phyloP scores from a whole-genome alignment of 2,329 filamentous ascomycete species.

The Colletotrichum sp. region DNA sequence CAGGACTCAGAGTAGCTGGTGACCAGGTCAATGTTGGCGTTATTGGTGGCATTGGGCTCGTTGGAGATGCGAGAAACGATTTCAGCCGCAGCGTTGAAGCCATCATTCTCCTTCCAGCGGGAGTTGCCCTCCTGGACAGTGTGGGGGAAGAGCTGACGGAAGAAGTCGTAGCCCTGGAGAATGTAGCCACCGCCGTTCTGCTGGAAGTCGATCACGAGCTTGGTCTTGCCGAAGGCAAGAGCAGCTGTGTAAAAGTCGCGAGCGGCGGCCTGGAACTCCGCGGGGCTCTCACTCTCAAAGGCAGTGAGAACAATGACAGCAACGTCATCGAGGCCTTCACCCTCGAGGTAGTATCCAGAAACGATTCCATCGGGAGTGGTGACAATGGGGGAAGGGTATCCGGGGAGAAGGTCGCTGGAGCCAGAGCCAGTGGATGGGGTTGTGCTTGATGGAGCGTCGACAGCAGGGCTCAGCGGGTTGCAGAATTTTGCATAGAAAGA shows the following conservation, averaged over 20 bases:
- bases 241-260: conserved; percentile 37
- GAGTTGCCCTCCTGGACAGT: conserved; percentile 44
- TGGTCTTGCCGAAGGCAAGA: conserved; percentile 56
- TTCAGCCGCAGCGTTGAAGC: conserved; percentile 49
- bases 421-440: neutral
- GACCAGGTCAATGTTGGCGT: conserved; percentile 35
- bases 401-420: neutral
- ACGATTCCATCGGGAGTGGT: conserved; percentile 27
- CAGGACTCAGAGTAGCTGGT: conserved; percentile 50
- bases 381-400: conserved; percentile 33
- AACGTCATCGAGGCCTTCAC: conserved; percentile 35
- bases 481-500: conserved; percentile 40
- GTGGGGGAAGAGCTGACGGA: conserved; percentile 55
- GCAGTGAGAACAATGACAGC: conserved; percentile 31
- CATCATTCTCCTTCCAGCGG: conserved; percentile 41
- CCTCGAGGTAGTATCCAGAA: conserved; percentile 38
- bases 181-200: conserved; percentile 64
- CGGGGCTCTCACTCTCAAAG: conserved; percentile 28
- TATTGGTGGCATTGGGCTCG: conserved; percentile 50
- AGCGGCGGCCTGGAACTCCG: conserved; percentile 39
- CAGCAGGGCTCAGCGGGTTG: conserved; percentile 15
- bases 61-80: conserved; percentile 47
- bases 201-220: conserved; percentile 63
- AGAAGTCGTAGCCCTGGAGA: conserved; percentile 62
- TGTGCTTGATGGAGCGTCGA: neutral